phyloP scores from a whole-genome alignment of 1,139 yeast species.

The Suhomyces yuchorum region DNA sequence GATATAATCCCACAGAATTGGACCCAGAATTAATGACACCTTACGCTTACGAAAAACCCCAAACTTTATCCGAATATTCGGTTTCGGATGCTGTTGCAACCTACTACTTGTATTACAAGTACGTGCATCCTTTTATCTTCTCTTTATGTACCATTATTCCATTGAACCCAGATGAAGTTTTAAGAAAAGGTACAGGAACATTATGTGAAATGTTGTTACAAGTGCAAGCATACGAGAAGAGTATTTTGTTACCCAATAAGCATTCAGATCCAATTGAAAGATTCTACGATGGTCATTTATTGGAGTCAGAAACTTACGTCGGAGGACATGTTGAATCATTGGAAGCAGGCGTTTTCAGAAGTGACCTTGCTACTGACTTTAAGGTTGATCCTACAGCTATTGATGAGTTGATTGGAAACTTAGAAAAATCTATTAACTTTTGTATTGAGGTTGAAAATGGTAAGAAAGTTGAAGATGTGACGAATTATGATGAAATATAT shows the following conservation, averaged over 20 bases:
- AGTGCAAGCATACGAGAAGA: conserved; percentile 89
- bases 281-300: conserved; percentile 89
- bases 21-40: conserved; percentile 99
- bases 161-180: conserved; percentile 91
- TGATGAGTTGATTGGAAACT: conserved; percentile 73
- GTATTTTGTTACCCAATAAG: conserved; percentile 86
- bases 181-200: conserved; percentile 98
- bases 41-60: conserved; percentile 93
- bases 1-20: conserved; percentile 93
- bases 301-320: conserved; percentile 96
- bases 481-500: conserved; percentile 75
- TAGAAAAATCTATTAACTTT: conserved; percentile 77
- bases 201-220: conserved; percentile 95
- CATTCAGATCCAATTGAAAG: conserved; percentile 90
- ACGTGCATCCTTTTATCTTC: conserved; percentile 95
- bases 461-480: conserved; percentile 70
- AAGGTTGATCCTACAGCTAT: conserved; percentile 78
- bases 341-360: conserved; percentile 96
- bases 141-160: conserved; percentile 96
- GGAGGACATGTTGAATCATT: conserved; percentile 98
- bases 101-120: conserved; percentile 91
- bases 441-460: conserved; percentile 83
- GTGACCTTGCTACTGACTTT: conserved; percentile 79
- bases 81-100: conserved; percentile 99
- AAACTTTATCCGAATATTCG: conserved; percentile 89